phyloP scores from a whole-genome alignment of 495 filamentous ascomycete species.

The Thermochaetoides thermophila region DNA sequence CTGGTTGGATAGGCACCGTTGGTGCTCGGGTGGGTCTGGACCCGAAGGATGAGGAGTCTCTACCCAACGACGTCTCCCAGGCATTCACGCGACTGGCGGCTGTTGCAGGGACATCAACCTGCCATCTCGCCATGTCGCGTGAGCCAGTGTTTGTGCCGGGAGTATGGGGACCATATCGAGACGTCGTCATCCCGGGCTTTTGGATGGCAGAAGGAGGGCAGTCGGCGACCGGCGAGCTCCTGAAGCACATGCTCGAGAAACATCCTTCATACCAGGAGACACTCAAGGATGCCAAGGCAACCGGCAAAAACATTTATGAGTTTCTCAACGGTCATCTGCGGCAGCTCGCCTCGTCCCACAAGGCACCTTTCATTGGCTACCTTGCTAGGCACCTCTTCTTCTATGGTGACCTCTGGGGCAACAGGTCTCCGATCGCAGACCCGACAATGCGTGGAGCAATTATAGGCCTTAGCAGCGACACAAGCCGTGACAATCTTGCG shows the following conservation, averaged over 20 bases:
- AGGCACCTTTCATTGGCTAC: slow-evolving; percentile 66
- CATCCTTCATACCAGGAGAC: slow-evolving; percentile 78
- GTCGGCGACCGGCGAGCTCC: slow-evolving; percentile 82
- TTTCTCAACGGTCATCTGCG: slow-evolving; percentile 83
- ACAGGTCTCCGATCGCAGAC: slow-evolving; percentile 85
- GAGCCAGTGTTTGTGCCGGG: slow-evolving; percentile 83
- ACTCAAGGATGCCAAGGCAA: slow-evolving; percentile 55
- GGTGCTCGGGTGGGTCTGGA: slow-evolving; percentile 74
- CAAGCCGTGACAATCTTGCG: slow-evolving; percentile 69
- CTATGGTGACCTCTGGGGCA: slow-evolving; percentile 97
- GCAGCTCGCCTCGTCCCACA: slow-evolving; percentile 48
- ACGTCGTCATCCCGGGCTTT: slow-evolving; percentile 76
- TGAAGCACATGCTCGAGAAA: slow-evolving; percentile 87
- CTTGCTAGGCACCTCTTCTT: slow-evolving; percentile 90
- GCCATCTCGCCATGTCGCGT: slow-evolving; percentile 88
- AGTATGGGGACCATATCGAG: slow-evolving; percentile 92
- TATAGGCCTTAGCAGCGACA: slow-evolving; percentile 73
- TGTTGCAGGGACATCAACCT: slow-evolving; percentile 95
- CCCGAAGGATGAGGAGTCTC: slow-evolving; percentile 36
- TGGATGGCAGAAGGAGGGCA: slow-evolving; percentile 98
- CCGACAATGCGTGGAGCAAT: slow-evolving; percentile 80
- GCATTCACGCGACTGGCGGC: slow-evolving; percentile 88
- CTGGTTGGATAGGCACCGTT: slow-evolving; percentile 97
- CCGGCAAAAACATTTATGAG: slow-evolving; percentile 77
- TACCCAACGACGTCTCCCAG: slow-evolving; percentile 69